Percentiles rank a stretch among this genome's conserved stretches.
phyloP scores from a whole-genome alignment of 495 filamentous ascomycete species.

The Cenococcum geophilum region DNA sequence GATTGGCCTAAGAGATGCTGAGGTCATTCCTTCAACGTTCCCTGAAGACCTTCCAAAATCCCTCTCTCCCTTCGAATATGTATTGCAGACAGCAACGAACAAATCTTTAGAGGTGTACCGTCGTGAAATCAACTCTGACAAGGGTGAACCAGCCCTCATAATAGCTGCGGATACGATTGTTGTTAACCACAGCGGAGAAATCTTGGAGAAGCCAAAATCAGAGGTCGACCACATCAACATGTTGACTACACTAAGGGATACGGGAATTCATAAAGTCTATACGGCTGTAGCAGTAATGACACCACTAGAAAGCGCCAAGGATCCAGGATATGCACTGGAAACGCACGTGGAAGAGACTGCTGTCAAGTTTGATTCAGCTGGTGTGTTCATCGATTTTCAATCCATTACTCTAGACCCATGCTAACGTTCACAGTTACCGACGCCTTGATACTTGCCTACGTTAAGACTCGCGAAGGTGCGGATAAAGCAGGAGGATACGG shows the following conservation, averaged over 20 bases:
- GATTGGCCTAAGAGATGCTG: slow-evolving; percentile 69
- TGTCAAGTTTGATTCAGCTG: slow-evolving; percentile 66
- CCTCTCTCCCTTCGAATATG: slow-evolving; percentile 83
- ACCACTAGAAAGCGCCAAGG: slow-evolving; percentile 64
- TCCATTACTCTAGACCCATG: background rate
- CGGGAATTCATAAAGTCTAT: slow-evolving; percentile 64
- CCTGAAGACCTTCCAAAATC: slow-evolving; percentile 77
- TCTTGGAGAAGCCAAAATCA: slow-evolving; percentile 82
- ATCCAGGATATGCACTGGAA: slow-evolving; percentile 82
- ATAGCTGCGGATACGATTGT: slow-evolving; percentile 91
- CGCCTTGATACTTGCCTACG: slow-evolving; percentile 80
- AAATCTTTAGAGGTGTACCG: slow-evolving; percentile 78
- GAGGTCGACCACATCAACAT: slow-evolving; percentile 77
- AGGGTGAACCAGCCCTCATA: slow-evolving; percentile 74
- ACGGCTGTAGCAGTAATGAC: slow-evolving; percentile 78
- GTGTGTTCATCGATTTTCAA: slow-evolving; percentile 17
- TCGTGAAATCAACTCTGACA: slow-evolving; percentile 49
- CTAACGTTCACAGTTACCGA: slow-evolving; percentile 51
- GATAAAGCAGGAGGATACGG: slow-evolving; percentile 98
- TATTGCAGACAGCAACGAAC: slow-evolving; percentile 72
- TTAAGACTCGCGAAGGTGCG: slow-evolving; percentile 81
- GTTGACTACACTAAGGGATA: slow-evolving; percentile 72
- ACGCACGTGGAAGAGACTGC: slow-evolving; percentile 78
- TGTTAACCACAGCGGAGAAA: slow-evolving; percentile 62
- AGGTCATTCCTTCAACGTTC: slow-evolving; percentile 71